Conservation (phyloP, 768 basidiomycete genomes). For the Hericium coralloides region DNA sequence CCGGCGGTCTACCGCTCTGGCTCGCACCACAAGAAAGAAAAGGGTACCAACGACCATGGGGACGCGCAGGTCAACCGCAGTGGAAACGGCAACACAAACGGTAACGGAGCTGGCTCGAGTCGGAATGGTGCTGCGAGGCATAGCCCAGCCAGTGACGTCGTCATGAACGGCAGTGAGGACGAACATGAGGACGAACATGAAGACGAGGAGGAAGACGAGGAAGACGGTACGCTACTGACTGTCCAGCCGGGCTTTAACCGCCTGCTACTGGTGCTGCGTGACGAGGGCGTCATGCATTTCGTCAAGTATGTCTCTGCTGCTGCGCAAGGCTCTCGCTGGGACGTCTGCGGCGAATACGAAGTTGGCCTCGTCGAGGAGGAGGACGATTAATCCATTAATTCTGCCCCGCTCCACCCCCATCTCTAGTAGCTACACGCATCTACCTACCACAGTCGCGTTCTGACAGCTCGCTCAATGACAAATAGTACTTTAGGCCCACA, state of each 20-base stretch:
- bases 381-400: slow-evolving; percentile 2
- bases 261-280: slow-evolving; percentile 80
- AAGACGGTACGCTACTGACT: slow-evolving; percentile 76
- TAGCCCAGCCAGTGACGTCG: neutral
- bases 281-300: slow-evolving; percentile 89
- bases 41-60: slow-evolving; percentile 10
- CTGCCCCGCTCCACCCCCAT: neutral
- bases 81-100: slow-evolving; percentile 12
- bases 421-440: neutral
- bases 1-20: slow-evolving; percentile 82
- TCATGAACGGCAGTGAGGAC: slow-evolving; percentile 5
- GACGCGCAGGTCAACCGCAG: slow-evolving; percentile 11
- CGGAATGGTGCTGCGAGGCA: slow-evolving; percentile 1
- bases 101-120: slow-evolving; percentile 1
- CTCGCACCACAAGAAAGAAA: slow-evolving; percentile 16
- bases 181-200: slow-evolving; percentile 23
- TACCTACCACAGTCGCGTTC: too few species aligned
- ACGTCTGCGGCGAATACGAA: slow-evolving; percentile 87
- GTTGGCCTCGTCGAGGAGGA: slow-evolving; percentile 61
- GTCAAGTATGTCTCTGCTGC: slow-evolving; percentile 91
- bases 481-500: neutral
- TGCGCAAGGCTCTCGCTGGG: slow-evolving; percentile 89
- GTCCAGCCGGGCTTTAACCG: slow-evolving; percentile 88
- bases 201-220: slow-evolving; percentile 28
- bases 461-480: too few species aligned